Evolutionary conservation across 1,284 basidiomycete species (phyloP).

Genomic region (Leccinum pseudoinsigne): DNA sequence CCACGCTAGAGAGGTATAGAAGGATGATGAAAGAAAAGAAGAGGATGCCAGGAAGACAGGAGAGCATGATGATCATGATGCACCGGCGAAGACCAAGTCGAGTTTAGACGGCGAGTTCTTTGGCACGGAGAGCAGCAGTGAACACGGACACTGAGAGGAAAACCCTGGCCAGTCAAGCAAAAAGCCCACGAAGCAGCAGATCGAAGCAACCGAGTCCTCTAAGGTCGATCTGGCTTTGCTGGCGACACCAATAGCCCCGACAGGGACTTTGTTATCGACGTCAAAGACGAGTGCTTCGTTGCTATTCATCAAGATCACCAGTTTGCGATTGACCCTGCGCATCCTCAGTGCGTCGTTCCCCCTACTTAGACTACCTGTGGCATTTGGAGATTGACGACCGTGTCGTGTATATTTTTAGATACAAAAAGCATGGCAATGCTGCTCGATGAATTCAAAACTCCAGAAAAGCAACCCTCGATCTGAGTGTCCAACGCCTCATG

Average conservation of each 20-base stretch:
- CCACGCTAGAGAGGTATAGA: conserved; percentile 55
- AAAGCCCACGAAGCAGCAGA: conserved; percentile 18
- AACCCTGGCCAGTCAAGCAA: conserved; percentile 21
- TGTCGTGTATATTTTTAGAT: conserved; percentile 46
- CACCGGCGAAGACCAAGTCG: conserved; percentile 26
- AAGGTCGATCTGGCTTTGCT: conserved; percentile 67
- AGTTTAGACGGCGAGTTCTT: conserved; percentile 68
- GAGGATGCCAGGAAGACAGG: conserved; percentile 45
- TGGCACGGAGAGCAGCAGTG: conserved; percentile 43
- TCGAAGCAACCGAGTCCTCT: conserved; percentile 9
- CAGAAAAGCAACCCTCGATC: conserved; percentile 39
- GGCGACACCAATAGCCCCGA: conserved; percentile 56
- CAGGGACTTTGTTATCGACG: conserved; percentile 79
- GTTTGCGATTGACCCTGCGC: conserved; percentile 95
- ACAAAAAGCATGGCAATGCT: conserved; percentile 87
- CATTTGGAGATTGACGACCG: neutral
- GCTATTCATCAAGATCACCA: conserved; percentile 87
- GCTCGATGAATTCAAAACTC: conserved; percentile 69
- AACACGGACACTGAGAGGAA: conserved; percentile 38
- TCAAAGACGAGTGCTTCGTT: conserved; percentile 88
- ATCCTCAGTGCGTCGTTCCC: conserved; percentile 75
- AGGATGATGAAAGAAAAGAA: conserved; percentile 62
- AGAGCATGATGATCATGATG: conserved; percentile 25
- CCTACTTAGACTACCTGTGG: no score
- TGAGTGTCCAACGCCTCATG: neutral